Conservation (phyloP, 257 asterid genomes). For the Solanum peruvianum region DNA sequence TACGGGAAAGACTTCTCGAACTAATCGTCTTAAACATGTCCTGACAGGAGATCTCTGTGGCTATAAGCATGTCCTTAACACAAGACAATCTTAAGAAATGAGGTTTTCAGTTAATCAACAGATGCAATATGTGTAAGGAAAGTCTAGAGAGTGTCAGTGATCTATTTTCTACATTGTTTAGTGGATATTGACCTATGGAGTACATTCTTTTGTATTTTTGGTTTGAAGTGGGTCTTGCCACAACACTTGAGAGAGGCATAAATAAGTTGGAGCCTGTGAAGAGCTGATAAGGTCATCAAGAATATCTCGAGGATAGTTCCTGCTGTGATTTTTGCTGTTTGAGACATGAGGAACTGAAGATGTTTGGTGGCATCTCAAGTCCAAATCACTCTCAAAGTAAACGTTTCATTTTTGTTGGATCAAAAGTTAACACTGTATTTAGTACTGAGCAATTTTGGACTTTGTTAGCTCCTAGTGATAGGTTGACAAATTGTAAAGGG, state of each 20-base stretch:
- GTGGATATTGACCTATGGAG: background rate
- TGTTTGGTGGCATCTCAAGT: background rate
- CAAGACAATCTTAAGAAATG: background rate
- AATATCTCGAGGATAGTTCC: background rate
- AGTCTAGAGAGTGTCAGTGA: background rate
- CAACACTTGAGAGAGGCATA: background rate
- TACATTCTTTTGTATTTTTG: background rate
- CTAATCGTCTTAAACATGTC: background rate
- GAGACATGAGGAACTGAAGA: background rate
- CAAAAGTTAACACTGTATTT: background rate
- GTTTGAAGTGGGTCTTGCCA: background rate
- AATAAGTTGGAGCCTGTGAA: background rate
- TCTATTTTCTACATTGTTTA: background rate
- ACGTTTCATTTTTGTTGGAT: background rate
- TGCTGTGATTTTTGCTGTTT: background rate
- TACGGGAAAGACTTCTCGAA: background rate
- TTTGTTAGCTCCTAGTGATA: background rate
- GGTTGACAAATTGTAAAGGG: background rate
- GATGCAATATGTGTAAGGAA: background rate
- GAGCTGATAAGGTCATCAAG: background rate
- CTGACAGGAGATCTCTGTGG: background rate
- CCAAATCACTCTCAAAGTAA: background rate
- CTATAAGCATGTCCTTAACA: background rate
- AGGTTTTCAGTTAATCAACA: background rate
- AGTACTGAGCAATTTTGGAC: background rate